Percentiles rank a stretch among this genome's conserved stretches.
Conservation (phyloP, 2,329 filamentous ascomycete species). For the Paramyrothecium roridum region DNA sequence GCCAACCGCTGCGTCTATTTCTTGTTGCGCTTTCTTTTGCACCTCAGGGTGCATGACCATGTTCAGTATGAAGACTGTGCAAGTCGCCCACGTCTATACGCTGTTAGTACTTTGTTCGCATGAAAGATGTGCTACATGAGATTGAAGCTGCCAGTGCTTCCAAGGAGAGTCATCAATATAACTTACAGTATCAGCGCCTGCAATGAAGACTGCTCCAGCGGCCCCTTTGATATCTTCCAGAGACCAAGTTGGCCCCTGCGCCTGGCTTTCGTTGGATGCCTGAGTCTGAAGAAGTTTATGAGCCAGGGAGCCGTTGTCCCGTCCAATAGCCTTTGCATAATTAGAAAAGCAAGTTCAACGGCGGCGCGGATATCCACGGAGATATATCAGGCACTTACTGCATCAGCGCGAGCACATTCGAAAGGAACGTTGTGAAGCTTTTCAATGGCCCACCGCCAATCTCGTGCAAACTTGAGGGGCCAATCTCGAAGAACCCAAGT, state of each 20-base stretch:
- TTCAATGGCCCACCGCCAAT: slow-evolving; percentile 29
- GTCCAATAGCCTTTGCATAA: slow-evolving; percentile 5
- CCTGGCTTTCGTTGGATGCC: slow-evolving; percentile 9
- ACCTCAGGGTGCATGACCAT: slow-evolving; percentile 39
- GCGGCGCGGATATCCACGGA: background rate
- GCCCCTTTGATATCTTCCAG: slow-evolving; percentile 47
- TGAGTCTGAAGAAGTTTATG: slow-evolving; percentile 17
- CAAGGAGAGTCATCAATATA: slow-evolving; percentile 20
- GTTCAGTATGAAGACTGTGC: slow-evolving; percentile 37
- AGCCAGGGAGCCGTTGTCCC: slow-evolving; percentile 18
- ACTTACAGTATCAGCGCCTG: slow-evolving; percentile 40
- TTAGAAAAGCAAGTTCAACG: background rate
- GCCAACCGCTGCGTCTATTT: slow-evolving; percentile 41
- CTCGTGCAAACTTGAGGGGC: slow-evolving; percentile 25
- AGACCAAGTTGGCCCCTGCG: slow-evolving; percentile 17
- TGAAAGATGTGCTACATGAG: background rate
- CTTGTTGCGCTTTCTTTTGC: slow-evolving; percentile 42
- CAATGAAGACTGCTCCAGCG: slow-evolving; percentile 45
- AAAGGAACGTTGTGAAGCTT: slow-evolving; percentile 29
- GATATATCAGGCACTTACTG: slow-evolving; percentile 14
- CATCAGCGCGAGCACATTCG: slow-evolving; percentile 18
- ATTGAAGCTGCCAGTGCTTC: background rate
- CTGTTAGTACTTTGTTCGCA: background rate
- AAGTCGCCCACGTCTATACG: slow-evolving; percentile 22
- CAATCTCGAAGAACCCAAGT: slow-evolving; percentile 25